phyloP scores from a whole-genome alignment of 1,139 yeast genomes.

The Scheffersomyces insectosa region DNA sequence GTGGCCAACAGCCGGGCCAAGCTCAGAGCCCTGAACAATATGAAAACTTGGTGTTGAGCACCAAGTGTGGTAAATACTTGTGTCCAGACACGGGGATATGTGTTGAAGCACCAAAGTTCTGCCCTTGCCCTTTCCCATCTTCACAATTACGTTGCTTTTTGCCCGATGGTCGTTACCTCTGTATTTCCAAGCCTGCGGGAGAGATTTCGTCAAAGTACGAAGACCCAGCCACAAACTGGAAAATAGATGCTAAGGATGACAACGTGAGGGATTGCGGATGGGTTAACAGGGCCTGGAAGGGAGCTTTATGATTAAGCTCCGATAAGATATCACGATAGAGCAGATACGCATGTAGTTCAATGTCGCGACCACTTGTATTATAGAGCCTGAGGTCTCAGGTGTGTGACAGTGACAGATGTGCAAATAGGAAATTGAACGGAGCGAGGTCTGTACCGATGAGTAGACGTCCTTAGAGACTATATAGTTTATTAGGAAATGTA shows the following conservation, averaged over 20 bases:
- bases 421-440: no score
- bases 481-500: no score
- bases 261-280: conserved; percentile 76
- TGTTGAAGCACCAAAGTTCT: conserved; percentile 64
- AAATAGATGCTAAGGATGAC: conserved; percentile 51
- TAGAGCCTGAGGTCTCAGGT: no score
- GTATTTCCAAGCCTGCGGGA: conserved; percentile 80
- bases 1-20: conserved; percentile 20
- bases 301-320: conserved; percentile 25
- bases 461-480: no score
- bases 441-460: no score
- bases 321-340: background rate
- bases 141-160: conserved; percentile 80
- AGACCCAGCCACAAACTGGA: conserved; percentile 53
- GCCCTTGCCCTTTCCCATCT: conserved; percentile 90
- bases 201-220: conserved; percentile 36
- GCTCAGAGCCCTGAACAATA: conserved; percentile 25
- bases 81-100: conserved; percentile 85
- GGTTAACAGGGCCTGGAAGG: conserved; percentile 59
- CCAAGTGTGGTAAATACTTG: conserved; percentile 65
- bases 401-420: no score
- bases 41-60: conserved; percentile 32
- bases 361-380: no score
- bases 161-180: conserved; percentile 69
- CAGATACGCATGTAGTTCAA: no score